Percentiles rank a stretch among this genome's conserved stretches.
phyloP scores from a whole-genome alignment of 768 basidiomycete genomes.

The Trametes cubensis region DNA sequence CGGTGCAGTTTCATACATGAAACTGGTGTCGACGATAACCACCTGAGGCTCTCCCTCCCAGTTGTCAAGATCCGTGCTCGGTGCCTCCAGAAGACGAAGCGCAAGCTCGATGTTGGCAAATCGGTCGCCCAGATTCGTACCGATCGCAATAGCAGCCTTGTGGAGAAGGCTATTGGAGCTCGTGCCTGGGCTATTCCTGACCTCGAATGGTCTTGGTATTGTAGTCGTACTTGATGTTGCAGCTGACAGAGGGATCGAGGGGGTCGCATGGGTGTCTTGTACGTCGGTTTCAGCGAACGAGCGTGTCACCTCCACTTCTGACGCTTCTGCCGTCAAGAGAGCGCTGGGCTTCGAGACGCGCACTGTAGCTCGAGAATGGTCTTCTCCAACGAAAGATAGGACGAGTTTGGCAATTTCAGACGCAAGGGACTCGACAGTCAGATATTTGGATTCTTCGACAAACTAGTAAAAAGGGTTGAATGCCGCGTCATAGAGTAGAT shows the following conservation, averaged over 20 bases:
- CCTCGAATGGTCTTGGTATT: too few species aligned
- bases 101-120: conserved; percentile 82
- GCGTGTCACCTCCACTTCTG: conserved; percentile 64
- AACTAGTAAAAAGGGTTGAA: conserved; percentile 39
- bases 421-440: conserved; percentile 73
- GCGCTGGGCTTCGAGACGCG: conserved; percentile 75
- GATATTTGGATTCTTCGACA: conserved; percentile 50
- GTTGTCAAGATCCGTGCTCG: conserved; percentile 30
- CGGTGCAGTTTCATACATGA: conserved; percentile 89
- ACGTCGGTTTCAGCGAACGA: conserved; percentile 37
- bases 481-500: background rate
- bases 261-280: background rate
- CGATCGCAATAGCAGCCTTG: conserved; percentile 73
- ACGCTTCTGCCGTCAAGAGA: conserved; percentile 61
- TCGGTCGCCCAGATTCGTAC: conserved; percentile 89
- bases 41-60: conserved; percentile 30
- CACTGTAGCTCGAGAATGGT: conserved; percentile 45
- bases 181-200: background rate
- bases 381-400: conserved; percentile 36
- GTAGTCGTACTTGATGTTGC: background rate
- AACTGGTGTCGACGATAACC: conserved; percentile 73
- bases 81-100: conserved; percentile 66
- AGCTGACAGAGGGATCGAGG: background rate
- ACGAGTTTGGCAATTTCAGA: conserved; percentile 54
- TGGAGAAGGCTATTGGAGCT: conserved; percentile 25